Conservation (phyloP, 768 basidiomycete genomes). For the Leccinum uliginosum region DNA sequence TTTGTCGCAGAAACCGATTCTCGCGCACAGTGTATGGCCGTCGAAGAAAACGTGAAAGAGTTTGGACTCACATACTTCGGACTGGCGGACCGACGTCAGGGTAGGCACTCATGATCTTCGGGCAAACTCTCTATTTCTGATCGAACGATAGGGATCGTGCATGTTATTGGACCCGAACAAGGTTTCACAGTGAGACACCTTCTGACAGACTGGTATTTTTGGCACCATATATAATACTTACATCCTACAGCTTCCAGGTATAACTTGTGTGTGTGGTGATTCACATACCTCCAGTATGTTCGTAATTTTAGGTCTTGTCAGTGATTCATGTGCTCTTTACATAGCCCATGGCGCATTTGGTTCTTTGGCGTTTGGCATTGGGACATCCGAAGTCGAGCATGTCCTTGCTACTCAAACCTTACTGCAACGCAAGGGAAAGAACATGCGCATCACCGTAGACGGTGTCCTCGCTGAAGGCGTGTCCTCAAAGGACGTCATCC, state of each 20-base stretch:
- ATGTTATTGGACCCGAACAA: slow-evolving; percentile 91
- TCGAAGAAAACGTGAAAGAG: slow-evolving; percentile 88
- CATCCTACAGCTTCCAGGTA: slow-evolving; percentile 56
- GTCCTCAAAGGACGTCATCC: slow-evolving; percentile 84
- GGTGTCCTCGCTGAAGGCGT: slow-evolving; percentile 79
- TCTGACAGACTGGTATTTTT: not conserved
- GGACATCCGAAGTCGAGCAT: slow-evolving; percentile 92
- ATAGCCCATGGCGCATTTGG: slow-evolving; percentile 90
- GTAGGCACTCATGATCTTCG: slow-evolving; percentile 32
- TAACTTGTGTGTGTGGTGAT: slow-evolving; percentile 87
- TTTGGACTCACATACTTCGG: slow-evolving; percentile 93
- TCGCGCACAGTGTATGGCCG: slow-evolving; percentile 73
- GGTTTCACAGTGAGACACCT: slow-evolving; percentile 69
- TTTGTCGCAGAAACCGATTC: slow-evolving; percentile 87
- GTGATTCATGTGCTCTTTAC: slow-evolving; percentile 1
- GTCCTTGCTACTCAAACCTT: slow-evolving; percentile 91
- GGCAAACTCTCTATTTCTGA: slow-evolving; percentile 14
- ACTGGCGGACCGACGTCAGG: slow-evolving; percentile 84
- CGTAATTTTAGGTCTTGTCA: not conserved
- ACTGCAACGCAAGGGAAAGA: slow-evolving; percentile 82
- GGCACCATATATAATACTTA: not conserved
- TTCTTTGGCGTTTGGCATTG: slow-evolving; percentile 89
- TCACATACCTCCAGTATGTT: slow-evolving; percentile 86
- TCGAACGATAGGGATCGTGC: slow-evolving; percentile 61
- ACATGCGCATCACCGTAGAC: slow-evolving; percentile 89